Percentiles rank a stretch among this genome's conserved stretches.
Evolutionary conservation across 768 basidiomycete genomes (phyloP).

Genomic region (Amanita rimosa): DNA sequence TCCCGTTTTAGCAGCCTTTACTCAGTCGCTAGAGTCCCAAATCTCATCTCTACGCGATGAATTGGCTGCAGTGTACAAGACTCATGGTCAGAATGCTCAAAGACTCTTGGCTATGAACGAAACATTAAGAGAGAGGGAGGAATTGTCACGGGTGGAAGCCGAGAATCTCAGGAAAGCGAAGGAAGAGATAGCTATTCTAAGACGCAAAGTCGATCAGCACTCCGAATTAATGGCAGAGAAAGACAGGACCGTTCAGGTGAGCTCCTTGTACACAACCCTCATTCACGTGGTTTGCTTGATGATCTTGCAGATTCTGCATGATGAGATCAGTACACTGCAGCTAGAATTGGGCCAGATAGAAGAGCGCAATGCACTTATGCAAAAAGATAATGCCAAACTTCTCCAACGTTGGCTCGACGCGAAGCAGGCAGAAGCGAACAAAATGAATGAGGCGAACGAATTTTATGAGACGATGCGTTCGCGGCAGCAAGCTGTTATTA

Average conservation of each 20-base stretch:
- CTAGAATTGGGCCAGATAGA: constrained; percentile 87
- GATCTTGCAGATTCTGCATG: constrained; percentile 66
- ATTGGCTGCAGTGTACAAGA: constrained; percentile 90
- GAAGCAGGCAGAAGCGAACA: constrained; percentile 86
- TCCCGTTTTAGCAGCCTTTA: constrained; percentile 79
- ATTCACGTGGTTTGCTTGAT: constrained; percentile 3
- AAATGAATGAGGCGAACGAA: constrained; percentile 89
- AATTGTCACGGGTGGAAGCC: constrained; percentile 67
- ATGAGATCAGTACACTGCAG: constrained; percentile 87
- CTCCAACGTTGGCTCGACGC: constrained; percentile 95
- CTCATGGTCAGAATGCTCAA: constrained; percentile 93
- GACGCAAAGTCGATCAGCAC: constrained; percentile 75
- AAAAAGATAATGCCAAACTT: constrained; percentile 89
- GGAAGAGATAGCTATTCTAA: constrained; percentile 62
- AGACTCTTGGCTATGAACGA: constrained; percentile 90
- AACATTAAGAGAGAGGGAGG: constrained; percentile 88
- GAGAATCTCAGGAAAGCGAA: constrained; percentile 69
- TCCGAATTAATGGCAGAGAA: constrained; percentile 81
- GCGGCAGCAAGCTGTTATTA: constrained; percentile 49
- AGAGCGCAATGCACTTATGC: constrained; percentile 76
- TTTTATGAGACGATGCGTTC: constrained; percentile 85
- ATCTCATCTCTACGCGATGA: constrained; percentile 88
- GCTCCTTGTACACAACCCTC: constrained; percentile 16
- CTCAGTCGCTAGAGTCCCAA: constrained; percentile 87
- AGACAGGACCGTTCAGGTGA: constrained; percentile 80